Evolutionary conservation across 2,329 filamentous ascomycete genomes (phyloP).

Genomic region (Xylaria arbuscula): DNA sequence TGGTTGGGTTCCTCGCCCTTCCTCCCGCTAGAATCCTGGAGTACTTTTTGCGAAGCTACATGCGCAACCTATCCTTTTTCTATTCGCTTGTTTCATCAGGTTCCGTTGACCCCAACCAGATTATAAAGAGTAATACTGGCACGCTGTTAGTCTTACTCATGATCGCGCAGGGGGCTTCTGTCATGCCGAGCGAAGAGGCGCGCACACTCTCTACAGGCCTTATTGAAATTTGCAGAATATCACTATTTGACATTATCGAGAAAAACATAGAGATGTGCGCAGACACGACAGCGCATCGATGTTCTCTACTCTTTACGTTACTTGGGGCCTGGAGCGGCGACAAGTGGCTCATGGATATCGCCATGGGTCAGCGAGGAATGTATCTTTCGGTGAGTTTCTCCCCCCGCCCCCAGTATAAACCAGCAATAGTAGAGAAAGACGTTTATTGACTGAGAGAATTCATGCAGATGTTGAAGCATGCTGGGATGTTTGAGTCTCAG

Average conservation of each 20-base stretch:
- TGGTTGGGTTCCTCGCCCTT: constrained; percentile 72
- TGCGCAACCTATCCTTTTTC: constrained; percentile 73
- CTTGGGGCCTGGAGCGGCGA: constrained; percentile 79
- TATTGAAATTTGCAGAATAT: constrained; percentile 77
- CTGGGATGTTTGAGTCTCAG: constrained; percentile 70
- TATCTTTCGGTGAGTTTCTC: constrained; percentile 68
- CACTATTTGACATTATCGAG: constrained; percentile 77
- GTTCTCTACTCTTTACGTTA: constrained; percentile 74
- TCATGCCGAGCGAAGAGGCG: constrained; percentile 73
- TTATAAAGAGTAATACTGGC: constrained; percentile 74
- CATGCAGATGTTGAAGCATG: constrained; percentile 73
- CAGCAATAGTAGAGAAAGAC: background rate
- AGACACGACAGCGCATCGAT: constrained; percentile 72
- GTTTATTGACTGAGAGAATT: constrained; percentile 25
- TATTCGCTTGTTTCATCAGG: constrained; percentile 71
- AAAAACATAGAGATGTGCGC: constrained; percentile 76
- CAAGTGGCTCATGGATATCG: constrained; percentile 82
- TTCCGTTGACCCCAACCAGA: constrained; percentile 72
- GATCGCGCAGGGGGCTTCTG: constrained; percentile 76
- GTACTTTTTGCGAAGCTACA: constrained; percentile 73
- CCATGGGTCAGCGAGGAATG: constrained; percentile 79
- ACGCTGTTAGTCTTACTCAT: constrained; percentile 75
- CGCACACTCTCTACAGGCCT: constrained; percentile 73
- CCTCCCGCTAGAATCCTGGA: constrained; percentile 74
- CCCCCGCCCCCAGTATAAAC: background rate